Conservation (phyloP, 176 grass and related monocot genomes). For the Miscanthus lutarioriparius region DNA sequence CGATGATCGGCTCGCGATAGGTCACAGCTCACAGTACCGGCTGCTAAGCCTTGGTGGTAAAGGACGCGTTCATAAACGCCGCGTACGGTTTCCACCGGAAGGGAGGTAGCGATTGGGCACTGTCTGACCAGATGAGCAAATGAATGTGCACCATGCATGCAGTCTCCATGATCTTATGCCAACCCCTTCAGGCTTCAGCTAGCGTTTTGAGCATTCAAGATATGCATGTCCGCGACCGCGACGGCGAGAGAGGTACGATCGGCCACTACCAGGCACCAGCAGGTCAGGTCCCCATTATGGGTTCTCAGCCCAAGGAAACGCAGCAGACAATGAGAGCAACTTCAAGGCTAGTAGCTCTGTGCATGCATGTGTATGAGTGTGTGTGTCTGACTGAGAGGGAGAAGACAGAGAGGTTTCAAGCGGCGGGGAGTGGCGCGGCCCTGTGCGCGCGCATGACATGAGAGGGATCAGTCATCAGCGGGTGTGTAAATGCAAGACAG, state of each 20-base stretch:
- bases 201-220: slow-evolving; percentile 14
- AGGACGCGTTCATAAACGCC: background rate
- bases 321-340: background rate
- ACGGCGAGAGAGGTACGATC: too few species aligned
- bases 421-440: background rate
- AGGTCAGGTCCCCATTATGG: too few species aligned
- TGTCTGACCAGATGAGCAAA: background rate
- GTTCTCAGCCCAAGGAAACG: too few species aligned
- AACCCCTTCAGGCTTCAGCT: background rate
- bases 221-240: too few species aligned
- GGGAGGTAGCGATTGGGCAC: background rate
- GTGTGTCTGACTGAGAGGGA: background rate
- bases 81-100: background rate
- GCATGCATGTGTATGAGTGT: background rate
- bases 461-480: background rate
- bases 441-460: background rate
- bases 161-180: background rate
- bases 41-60: too few species aligned
- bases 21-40: too few species aligned
- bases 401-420: background rate
- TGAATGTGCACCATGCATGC: slow-evolving; percentile 6
- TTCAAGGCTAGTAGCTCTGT: too few species aligned
- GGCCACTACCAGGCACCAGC: too few species aligned
- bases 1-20: too few species aligned
- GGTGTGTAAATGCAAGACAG: slow-evolving; percentile 29